Evolutionary conservation across 208 protist species (phyloP).

Genomic region (Crithidia expoeki): DNA sequence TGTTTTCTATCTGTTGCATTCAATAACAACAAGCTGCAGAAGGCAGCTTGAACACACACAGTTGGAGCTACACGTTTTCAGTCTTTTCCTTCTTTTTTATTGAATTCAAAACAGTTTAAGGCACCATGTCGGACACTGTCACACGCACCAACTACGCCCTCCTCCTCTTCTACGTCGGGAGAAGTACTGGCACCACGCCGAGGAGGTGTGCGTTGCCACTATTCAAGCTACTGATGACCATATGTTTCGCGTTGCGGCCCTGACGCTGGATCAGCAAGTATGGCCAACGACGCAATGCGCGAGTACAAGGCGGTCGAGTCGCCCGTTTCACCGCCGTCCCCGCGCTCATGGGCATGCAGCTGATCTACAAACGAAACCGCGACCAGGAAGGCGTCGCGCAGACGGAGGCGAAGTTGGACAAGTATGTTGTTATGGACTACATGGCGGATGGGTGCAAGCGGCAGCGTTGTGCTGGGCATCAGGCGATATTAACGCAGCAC

Average conservation of each 20-base stretch:
- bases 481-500: slow-evolving; percentile 63
- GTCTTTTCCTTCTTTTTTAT: no score
- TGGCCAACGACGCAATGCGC: slow-evolving; percentile 77
- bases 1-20: no score
- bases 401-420: slow-evolving; percentile 58
- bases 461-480: slow-evolving; percentile 73
- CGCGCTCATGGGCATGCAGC: slow-evolving; percentile 70
- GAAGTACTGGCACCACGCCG: slow-evolving; percentile 85
- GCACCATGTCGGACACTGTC: slow-evolving; percentile 42
- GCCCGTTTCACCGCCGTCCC: slow-evolving; percentile 64
- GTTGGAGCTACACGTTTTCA: no score
- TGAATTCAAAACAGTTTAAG: no score
- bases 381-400: slow-evolving; percentile 62
- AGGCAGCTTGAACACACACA: no score
- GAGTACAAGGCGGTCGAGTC: slow-evolving; percentile 84
- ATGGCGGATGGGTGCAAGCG: slow-evolving; percentile 65
- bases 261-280: slow-evolving; percentile 78
- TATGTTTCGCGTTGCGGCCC: slow-evolving; percentile 85
- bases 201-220: slow-evolving; percentile 68
- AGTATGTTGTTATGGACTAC: slow-evolving; percentile 42
- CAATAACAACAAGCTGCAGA: no score
- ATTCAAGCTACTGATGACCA: slow-evolving; percentile 78
- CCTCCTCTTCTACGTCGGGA: slow-evolving; percentile 85
- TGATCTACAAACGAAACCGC: slow-evolving; percentile 78
- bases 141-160: slow-evolving; percentile 80